Base-by-base conservation (phyloP, 1,284 basidiomycete genomes). In the Phellopilus nigrolimitatus region DNA sequence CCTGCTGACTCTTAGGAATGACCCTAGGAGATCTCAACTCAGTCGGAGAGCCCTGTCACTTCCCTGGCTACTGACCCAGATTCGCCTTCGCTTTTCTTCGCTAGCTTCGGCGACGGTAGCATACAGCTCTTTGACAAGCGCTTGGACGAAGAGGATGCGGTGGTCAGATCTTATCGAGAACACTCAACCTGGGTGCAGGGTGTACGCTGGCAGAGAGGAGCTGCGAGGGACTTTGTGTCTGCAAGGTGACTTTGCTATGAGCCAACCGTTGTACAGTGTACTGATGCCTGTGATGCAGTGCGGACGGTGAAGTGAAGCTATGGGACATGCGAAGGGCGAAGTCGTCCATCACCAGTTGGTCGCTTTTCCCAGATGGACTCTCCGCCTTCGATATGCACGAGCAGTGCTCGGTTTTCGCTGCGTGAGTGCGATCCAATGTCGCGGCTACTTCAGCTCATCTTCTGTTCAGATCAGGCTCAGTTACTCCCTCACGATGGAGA, bases 141-240 rank as follows among this genome's bases (percentile, higher is more conserved):
- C 10, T 70, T 93, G 27, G 83, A 90, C 54, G 85, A 91, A 49
- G 86, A 92, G 15, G 82, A 91, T 52, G 81, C 88, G n/a, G 82
- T 95, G 37, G 87, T 95, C 4, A 74, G 88, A 42, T 80, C 83
- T 3, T 97, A 90, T 67, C 72, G 80, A 40, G 86, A 91, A 45
- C 95, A 99, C 68, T 75, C 79, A 28, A 82, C 88, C 7, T 98
- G 95, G 94, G 83, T 98, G 15, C 91, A 94, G 66, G 92, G 88
- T 58, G 88, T 95, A 28, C 83, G 86, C 57, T 88, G 94, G 73
- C 90, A 97, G 69, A 82, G 87, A 8, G 80, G 78, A 2, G 73
- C 80, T 5, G 71, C 76, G 17, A 76, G 79, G 13, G 91, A 95
- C 61, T 80, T 97, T 58, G 70, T 97, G 8, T 93, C 93, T n/a